A percentile compares a stretch with the other conserved stretches of the same genome.
These are phyloP conservation scores for Coemansia sp. DNA, from an alignment of 371 early-diverging fungal genomes.

Conservation along the genomic window DNA sequence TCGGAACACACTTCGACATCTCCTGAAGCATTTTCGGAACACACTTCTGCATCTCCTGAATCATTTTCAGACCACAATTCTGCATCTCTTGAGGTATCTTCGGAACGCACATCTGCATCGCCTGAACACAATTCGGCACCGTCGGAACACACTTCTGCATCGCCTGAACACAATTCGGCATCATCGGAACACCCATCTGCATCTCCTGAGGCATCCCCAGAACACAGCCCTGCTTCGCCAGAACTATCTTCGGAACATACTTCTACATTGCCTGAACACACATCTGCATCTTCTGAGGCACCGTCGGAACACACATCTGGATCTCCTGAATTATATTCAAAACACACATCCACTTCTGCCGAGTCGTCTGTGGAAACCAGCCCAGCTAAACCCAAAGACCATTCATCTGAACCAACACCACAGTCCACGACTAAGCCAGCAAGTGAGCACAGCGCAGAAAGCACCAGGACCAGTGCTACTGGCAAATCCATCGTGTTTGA, in stretches of 20 bases:
- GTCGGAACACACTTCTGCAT: background rate
- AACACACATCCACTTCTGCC: background rate
- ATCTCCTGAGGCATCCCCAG: no score
- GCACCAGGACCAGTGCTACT: background rate
- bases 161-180: no score
- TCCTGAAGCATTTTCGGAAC: background rate
- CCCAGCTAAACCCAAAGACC: no score
- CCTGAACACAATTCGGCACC: background rate
- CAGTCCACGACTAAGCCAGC: no score
- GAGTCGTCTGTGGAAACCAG: background rate
- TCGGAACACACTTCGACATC: background rate
- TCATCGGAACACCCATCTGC: background rate
- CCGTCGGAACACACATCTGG: background rate
- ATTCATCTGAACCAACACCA: no score
- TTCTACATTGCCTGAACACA: background rate
- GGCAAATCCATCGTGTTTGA: slow-evolving; percentile 41
- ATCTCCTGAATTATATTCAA: background rate
- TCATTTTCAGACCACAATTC: background rate
- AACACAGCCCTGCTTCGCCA: no score
- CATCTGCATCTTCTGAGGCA: background rate
- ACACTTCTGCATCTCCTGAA: background rate
- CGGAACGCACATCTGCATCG: background rate
- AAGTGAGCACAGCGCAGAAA: no score
- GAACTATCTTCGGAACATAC: no score
- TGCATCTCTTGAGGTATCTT: background rate